These are phyloP conservation scores for Stephania yunnanensis DNA, from an alignment of 164 flowering plant genomes.

Conservation along the genomic window DNA sequence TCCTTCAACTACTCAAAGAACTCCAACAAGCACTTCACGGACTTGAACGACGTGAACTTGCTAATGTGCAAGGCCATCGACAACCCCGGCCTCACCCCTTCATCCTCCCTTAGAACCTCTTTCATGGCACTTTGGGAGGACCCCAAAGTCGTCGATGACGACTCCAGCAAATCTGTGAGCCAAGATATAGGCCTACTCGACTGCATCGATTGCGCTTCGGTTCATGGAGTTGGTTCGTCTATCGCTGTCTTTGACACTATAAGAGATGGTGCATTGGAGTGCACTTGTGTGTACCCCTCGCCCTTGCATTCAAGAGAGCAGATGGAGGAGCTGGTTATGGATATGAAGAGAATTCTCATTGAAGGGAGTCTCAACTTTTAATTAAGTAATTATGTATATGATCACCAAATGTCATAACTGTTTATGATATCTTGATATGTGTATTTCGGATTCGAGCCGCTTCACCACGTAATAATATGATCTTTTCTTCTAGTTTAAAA, in stretches of 20 bases:
- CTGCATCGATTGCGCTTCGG: constrained; percentile 60
- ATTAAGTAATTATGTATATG: no score
- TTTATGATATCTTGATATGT: no score
- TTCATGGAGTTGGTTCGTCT: constrained; percentile 77
- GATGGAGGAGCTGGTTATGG: constrained; percentile 48
- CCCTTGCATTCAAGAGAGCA: constrained; percentile 81
- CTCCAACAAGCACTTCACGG: constrained; percentile 72
- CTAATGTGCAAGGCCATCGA: constrained; percentile 85
- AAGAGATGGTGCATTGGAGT: constrained; percentile 55
- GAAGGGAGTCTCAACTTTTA: constrained; percentile 10
- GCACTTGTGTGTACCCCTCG: constrained; percentile 63
- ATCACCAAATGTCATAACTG: no score
- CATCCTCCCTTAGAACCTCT: constrained; percentile 61
- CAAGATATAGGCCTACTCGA: constrained; percentile 51
- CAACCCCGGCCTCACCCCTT: constrained; percentile 65
- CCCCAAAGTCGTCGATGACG: constrained; percentile 41
- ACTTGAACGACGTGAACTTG: constrained; percentile 73
- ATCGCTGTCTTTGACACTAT: constrained; percentile 61
- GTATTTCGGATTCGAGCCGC: no score
- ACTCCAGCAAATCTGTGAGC: constrained; percentile 18
- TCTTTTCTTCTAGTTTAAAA: no score
- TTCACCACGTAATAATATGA: no score
- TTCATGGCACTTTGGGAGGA: constrained; percentile 69
- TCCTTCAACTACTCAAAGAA: constrained; percentile 36
- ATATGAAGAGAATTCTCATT: constrained; percentile 48